phyloP scores from a whole-genome alignment of 768 basidiomycete species.

The Podaxis pistillaris region DNA sequence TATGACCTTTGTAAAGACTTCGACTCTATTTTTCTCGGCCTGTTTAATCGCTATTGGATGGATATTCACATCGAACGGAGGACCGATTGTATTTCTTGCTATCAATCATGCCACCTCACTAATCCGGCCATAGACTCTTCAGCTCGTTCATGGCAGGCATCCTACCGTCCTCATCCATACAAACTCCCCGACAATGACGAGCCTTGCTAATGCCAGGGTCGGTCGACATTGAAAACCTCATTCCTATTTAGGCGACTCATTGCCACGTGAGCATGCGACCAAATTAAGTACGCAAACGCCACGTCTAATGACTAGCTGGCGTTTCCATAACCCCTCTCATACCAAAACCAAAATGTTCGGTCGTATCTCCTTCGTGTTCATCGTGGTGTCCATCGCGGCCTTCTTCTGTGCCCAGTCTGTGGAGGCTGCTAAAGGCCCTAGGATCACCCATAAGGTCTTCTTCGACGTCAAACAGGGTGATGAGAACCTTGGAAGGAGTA shows the following conservation, averaged over 20 bases:
- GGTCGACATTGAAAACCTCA: background rate
- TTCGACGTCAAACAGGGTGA: slow-evolving; percentile 96
- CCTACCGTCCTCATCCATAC: background rate
- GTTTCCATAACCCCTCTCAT: slow-evolving; percentile 18
- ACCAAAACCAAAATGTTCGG: slow-evolving; percentile 51
- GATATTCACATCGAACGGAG: background rate
- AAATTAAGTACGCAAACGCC: slow-evolving; percentile 19
- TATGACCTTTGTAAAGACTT: background rate
- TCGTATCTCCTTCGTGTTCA: slow-evolving; percentile 58
- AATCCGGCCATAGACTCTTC: background rate
- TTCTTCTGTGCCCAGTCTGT: slow-evolving; percentile 70
- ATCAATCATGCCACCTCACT: background rate
- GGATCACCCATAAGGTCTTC: slow-evolving; percentile 90
- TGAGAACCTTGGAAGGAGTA: slow-evolving; percentile 79
- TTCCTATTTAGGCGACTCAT: background rate
- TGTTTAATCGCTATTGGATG: background rate
- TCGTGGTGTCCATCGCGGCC: slow-evolving; percentile 62
- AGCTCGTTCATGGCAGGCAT: background rate
- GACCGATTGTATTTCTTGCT: background rate
- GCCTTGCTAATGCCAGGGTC: background rate
- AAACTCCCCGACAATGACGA: background rate
- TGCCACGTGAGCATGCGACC: slow-evolving; percentile 7
- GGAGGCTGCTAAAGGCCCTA: slow-evolving; percentile 84
- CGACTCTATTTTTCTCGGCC: slow-evolving; percentile 1
- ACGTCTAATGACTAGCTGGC: slow-evolving; percentile 19